Base-by-base conservation (phyloP, 768 basidiomycete genomes). In the Mycena polygramma region DNA sequence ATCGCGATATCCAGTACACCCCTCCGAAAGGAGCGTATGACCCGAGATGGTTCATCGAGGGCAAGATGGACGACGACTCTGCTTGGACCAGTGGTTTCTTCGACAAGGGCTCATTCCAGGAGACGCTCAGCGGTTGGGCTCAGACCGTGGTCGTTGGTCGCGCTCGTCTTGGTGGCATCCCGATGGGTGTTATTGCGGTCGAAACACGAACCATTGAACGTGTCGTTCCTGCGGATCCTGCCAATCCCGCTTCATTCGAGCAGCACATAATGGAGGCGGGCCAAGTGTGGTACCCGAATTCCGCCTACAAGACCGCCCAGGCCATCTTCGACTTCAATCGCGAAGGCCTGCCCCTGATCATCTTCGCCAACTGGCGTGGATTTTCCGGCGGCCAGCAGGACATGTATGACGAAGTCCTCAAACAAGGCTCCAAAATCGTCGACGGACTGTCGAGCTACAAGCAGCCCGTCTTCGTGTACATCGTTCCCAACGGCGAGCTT, bases 361-460 rank as follows among this genome's bases (percentile, higher is more conserved):
- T 99, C 81, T 98, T 99, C 77, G 98, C 98, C 63, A 99, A 99
- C 86, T 99, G 98, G 96, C 94, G 98, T 85, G 98, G 98, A 30
- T 99, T 99, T 91, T 99, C 98, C 24, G 98, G 98, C 72, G 98
- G 98, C 73, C 97, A 98, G 81, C 97, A 98, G 81, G 97, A 98
- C 81, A 98, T 98, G 96, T 97, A 96, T 77, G 96, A 98, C 81
- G 97, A 97, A 79, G 90, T 98, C 66, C 86, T 98, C 77, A 98
- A 98, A 83, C 95, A 98, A 80, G 97, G 97, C 49, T 94, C 97
- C 20, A 98, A 97, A 84, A 99, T 99, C 73, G 98, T 99, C 80
- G 98, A 99, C 79, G 98, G 98, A 54, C 88, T 99, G 48, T 97
- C 96, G 62, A 92, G 89, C 78, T 99, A 98, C 88, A 98, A 95